Base-by-base conservation (phyloP, 1,284 basidiomycete species). In the Boletus mariae region DNA sequence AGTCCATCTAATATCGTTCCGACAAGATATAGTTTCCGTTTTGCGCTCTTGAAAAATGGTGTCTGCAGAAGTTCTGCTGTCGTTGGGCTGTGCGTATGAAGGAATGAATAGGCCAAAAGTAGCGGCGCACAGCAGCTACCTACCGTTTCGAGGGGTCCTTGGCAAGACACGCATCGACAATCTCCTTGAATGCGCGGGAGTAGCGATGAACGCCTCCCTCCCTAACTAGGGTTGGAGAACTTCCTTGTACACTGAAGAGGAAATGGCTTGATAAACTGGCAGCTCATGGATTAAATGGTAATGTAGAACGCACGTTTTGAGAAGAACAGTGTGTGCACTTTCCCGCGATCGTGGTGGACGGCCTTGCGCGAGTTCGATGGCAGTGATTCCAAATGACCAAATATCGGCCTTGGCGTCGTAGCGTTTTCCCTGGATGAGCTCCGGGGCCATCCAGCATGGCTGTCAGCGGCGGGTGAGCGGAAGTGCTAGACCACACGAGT, bases 381-480 rank as follows among this genome's bases (percentile, higher is more conserved):
- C 90, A 13, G 90, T 94, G 59, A 95, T 93, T 26, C 90, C 93
- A 66, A 94, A 92, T 42, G 88, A 92, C 92, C 92, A 95, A 56
- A 95, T 92, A 64, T 94, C 92, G 42, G 92, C 90, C 61, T 84
- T 85, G 20, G 82, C 82, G 65, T 93, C 92, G 68, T 95, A 95
- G 57, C 85, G 83, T 59, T 82, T 84, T 50, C 91, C 86, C 61
- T 88, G 83, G 45, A 95, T 90, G 26, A 95, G 80, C 61, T 95
- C 92, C 2, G 93, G 93, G 0, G 93, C 91, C 92, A 95, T 95
- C 90, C 92, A 95, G 65, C 90, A 92, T 1, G 93, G 93, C 81
- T 87, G 40, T 55, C 46, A 35, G 47, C 23, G 32, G 50, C 26
- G 47, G 7, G 50, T 52, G 44, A 49, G 41, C 23, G 26, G 38